Evolutionary conservation across 768 basidiomycete genomes (phyloP).

Genomic region (Boletus sp.): DNA sequence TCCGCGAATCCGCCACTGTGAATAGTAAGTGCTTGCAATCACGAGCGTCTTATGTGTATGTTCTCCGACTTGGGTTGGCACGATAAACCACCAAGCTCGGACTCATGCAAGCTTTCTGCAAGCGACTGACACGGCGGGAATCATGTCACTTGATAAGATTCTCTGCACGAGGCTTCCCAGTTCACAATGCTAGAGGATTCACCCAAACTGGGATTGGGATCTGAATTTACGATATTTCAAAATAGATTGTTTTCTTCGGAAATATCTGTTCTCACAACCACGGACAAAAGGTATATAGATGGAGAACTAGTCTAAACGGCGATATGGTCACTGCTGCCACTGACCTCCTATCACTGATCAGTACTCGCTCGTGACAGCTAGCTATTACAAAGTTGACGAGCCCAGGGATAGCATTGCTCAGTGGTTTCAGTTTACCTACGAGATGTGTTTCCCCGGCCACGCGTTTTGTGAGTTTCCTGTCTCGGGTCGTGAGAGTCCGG

Average conservation of each 20-base stretch:
- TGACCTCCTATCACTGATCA: too few species aligned
- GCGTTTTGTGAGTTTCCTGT: constrained; percentile 83
- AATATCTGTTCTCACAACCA: neutral
- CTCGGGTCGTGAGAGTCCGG: neutral
- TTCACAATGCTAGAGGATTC: neutral
- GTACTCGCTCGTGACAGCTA: too few species aligned
- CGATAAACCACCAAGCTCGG: neutral
- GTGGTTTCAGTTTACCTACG: constrained; percentile 64
- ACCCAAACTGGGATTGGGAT: neutral
- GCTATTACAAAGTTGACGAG: constrained; percentile 90
- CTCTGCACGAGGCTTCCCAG: neutral
- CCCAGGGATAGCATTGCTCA: constrained; percentile 73
- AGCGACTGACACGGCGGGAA: neutral
- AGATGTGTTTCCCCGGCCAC: constrained; percentile 69
- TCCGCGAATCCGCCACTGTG: neutral
- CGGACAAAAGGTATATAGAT: neutral
- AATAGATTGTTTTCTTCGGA: neutral
- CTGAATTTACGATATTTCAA: neutral
- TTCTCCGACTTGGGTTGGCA: neutral
- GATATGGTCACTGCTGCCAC: too few species aligned
- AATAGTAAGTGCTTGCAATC: neutral
- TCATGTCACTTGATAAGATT: neutral
- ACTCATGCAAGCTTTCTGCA: neutral
- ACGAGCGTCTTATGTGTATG: neutral
- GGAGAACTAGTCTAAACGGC: neutral